These are phyloP conservation scores for Boechera retrofracta DNA, from an alignment of 345 rosid species.

Conservation along the genomic window DNA sequence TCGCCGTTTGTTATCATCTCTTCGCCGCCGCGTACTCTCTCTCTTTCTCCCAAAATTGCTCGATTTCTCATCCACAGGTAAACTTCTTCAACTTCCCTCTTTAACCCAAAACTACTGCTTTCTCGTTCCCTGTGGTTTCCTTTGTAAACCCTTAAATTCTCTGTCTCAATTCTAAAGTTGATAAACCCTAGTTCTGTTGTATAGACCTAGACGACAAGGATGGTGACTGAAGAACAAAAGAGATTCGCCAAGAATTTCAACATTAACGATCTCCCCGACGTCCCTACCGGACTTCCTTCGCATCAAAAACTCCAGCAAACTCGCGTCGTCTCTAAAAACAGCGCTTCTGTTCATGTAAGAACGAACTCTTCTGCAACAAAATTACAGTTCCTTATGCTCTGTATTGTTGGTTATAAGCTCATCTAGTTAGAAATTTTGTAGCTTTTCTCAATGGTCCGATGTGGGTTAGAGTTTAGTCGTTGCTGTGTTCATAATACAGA, in stretches of 20 bases:
- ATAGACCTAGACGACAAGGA: constrained; percentile 6
- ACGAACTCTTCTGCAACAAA: constrained; percentile 5
- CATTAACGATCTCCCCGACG: constrained; percentile 71
- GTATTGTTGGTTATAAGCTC: neutral
- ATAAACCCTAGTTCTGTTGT: constrained; percentile 35
- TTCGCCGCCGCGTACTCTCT: constrained; percentile 33
- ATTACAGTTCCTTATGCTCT: neutral
- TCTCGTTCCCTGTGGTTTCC: neutral
- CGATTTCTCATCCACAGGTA: constrained; percentile 5
- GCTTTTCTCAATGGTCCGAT: neutral
- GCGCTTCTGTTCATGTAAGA: constrained; percentile 70
- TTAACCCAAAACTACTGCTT: neutral
- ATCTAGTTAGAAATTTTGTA: neutral
- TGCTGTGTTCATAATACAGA: neutral
- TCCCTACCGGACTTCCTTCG: constrained; percentile 70
- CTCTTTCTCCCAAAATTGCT: constrained; percentile 5
- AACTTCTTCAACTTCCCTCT: constrained; percentile 8
- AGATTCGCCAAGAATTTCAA: constrained; percentile 40
- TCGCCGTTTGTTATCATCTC: constrained; percentile 29
- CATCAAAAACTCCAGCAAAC: constrained; percentile 64
- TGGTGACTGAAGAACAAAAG: constrained; percentile 39
- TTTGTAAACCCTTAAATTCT: neutral
- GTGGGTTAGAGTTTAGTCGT: neutral
- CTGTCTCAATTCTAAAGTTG: neutral
- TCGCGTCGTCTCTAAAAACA: constrained; percentile 65